Evolutionary conservation across 129 eudicot species (phyloP), one percentile per base, ranked within the genome.

Genomic region (Kitagawia praeruptora): DNA sequence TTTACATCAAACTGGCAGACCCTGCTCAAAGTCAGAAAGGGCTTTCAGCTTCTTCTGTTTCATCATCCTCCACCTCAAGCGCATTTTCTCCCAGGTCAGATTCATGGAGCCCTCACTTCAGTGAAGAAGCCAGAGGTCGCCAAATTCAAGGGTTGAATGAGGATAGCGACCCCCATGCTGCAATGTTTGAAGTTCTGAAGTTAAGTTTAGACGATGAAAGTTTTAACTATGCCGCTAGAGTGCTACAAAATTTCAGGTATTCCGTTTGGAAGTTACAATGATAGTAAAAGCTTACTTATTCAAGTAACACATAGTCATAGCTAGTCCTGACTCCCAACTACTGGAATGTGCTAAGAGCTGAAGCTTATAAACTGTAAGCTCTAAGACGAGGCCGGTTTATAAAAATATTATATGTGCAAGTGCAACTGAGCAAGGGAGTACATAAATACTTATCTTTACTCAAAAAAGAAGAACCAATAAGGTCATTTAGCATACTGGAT

Each of bases 211-310:
- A 90, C 73, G 98, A 90, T 82, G 96, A 90, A 70, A 87, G 86
- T 82, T 90, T 88, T 75, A 86, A 74, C 81, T 90, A 90, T 86
- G 98, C 96, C 78, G 84, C 93, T 27, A 84, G 74, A 53, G 89
- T 88, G 92, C 96, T 93, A 28, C 89, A 93, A 77, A 88, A 80
- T 41, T 90, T 87, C 92, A 90, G 98, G 97, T 92, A 76, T 13
- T 70, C 45, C 54, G 42, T 12, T 54, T 21, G 63, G 25, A 61
- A 61, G 25, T n/a, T 25, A 25, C 34, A 9, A 34, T 61, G 23
- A 23, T n/a, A 25, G 25, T 21, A 9, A 61, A 58, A 25, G 6
- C 28, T 8, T 61, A 8, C 69, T 61, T 61, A n/a, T 61, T 25
- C 69, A n/a, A 61, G 37, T 61, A n/a, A 61, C 25, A 23, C 27